phyloP scores from a whole-genome alignment of 140 eudicot genomes.

The Erigeron philadelphicus region DNA sequence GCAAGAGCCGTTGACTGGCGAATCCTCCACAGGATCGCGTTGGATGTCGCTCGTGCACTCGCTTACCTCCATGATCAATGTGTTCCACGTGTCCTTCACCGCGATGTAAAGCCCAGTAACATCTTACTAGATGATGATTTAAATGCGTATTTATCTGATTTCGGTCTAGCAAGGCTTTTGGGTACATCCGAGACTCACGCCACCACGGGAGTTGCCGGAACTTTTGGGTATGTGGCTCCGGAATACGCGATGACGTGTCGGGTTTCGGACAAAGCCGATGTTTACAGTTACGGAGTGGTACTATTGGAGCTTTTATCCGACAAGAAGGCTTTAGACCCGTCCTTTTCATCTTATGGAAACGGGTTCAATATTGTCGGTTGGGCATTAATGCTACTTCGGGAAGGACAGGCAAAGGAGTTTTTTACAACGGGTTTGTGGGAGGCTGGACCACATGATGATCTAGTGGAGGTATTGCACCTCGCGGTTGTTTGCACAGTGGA shows the following conservation, averaged over 20 bases:
- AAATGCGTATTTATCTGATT: slow-evolving; percentile 67
- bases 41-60: slow-evolving; percentile 69
- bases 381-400: slow-evolving; percentile 61
- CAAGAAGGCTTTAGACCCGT: slow-evolving; percentile 76
- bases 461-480: slow-evolving; percentile 60
- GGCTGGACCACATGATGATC: slow-evolving; percentile 70
- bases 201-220: slow-evolving; percentile 81
- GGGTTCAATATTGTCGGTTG: slow-evolving; percentile 82
- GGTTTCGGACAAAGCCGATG: slow-evolving; percentile 88
- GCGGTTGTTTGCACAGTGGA: slow-evolving; percentile 76
- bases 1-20: slow-evolving; percentile 63
- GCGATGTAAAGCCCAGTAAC: slow-evolving; percentile 84
- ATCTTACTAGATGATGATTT: slow-evolving; percentile 63
- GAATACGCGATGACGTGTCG: slow-evolving; percentile 91
- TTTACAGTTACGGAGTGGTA: slow-evolving; percentile 81
- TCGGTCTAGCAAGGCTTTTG: slow-evolving; percentile 70
- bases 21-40: slow-evolving; percentile 61
- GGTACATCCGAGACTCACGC: slow-evolving; percentile 84
- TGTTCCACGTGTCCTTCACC: slow-evolving; percentile 76
- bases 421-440: slow-evolving; percentile 77
- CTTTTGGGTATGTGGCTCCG: slow-evolving; percentile 86
- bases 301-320: slow-evolving; percentile 71
- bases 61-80: slow-evolving; percentile 74
- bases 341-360: slow-evolving; percentile 67
- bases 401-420: slow-evolving; percentile 66